Evolutionary conservation across 2,329 filamentous ascomycete species (phyloP), one percentile per base, ranked within the genome.

Genomic region (Atkinsonella hypoxylon): DNA sequence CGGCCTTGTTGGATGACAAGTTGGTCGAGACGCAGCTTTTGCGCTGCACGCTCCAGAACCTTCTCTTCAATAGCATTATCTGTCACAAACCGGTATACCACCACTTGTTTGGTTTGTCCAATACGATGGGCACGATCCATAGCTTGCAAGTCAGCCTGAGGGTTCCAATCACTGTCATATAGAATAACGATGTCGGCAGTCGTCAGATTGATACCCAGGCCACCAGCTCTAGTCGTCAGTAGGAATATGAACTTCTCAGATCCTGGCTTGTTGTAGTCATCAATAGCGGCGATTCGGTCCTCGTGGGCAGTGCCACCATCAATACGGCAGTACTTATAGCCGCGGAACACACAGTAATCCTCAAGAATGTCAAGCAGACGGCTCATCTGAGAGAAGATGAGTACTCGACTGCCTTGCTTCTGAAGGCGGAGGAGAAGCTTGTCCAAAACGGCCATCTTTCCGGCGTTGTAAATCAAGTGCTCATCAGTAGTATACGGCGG

Each of bases 321-420:
- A 56, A 98, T 98, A 62, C 93, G 87, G 68, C 90, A 97, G 70
- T 98, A 98, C 56, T 95, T 86, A 70, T 87, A 96, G 32, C 89
- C 84, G 52, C 90, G 81, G 75, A 98, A 95, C 43, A 97, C 89
- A 57, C 91, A 97, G 68, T 98, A 98, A 66, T 98, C 93, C 64
- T 98, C 93, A 15, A 98, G 77, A 49, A 98, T 98, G 63, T 98
- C 93, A 41, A 98, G 74, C 39, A 96, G 77, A 78, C 93, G 88
- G 62, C 90, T 96, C 93, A 98, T 98, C 64, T 98, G 93, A 0
- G 93, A 98, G 72, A 98, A 98, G 59, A 98, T 97, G 51, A 98
- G 79, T n/a, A 98, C 89, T 57, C 93, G 81, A 63, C 90, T 97
- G 41, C 89, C 93, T 64, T 95, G 85, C 45, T 78, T 80, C 67